These are phyloP conservation scores for Pythium sukuiense DNA, from an alignment of 352 stramenopile species.

Conservation along the genomic window DNA sequence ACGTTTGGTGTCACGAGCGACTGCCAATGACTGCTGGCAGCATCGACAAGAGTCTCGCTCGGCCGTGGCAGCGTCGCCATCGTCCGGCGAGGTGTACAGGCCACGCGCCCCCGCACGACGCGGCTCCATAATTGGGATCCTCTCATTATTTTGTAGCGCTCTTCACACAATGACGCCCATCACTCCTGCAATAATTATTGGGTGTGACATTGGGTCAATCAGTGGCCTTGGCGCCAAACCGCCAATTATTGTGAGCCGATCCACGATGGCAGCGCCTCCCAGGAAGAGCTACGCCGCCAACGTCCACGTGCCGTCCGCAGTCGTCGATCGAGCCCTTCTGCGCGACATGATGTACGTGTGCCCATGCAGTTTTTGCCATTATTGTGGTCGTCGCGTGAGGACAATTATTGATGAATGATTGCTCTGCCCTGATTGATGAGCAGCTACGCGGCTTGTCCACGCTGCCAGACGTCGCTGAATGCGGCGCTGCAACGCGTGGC, in stretches of 20 bases:
- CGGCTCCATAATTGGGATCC: background rate
- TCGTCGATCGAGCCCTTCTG: conserved; percentile 49
- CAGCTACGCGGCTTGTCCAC: conserved; percentile 54
- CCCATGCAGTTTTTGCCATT: background rate
- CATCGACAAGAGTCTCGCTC: conserved; percentile 4
- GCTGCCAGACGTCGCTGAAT: conserved; percentile 46
- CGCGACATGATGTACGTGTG: conserved; percentile 53
- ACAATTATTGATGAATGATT: background rate
- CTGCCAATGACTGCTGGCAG: conserved; percentile 26
- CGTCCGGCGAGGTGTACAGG: background rate
- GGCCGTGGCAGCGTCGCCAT: background rate
- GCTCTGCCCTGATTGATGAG: background rate
- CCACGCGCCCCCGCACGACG: conserved; percentile 9
- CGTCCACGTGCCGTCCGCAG: conserved; percentile 44
- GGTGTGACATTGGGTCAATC: background rate
- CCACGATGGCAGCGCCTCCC: conserved; percentile 2
- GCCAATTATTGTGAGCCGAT: conserved; percentile 17
- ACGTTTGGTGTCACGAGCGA: conserved; percentile 34
- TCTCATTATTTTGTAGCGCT: conserved; percentile 3
- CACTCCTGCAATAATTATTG: conserved; percentile 1
- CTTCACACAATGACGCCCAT: background rate
- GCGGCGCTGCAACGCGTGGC: conserved; percentile 25
- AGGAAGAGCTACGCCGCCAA: conserved; percentile 15
- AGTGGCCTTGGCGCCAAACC: background rate
- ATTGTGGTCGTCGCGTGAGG: background rate